Evolutionary conservation across 345 rosid species (phyloP), one percentile per base, ranked within the genome.

Genomic region (Aquilaria malaccensis): DNA sequence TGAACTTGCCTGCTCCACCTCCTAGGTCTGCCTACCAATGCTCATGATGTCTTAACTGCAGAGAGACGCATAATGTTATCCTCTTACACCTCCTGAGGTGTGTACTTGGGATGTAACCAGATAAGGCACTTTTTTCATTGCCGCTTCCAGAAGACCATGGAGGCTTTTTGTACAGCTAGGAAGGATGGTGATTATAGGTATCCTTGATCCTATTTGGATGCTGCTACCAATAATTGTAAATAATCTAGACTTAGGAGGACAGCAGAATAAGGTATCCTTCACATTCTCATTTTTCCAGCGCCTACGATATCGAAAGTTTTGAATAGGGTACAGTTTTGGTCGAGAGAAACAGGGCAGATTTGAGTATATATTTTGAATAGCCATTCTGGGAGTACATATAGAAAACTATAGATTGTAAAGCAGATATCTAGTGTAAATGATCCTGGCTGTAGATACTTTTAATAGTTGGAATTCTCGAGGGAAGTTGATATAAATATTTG

Each of bases 61-160:
- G 99, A 89, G 74, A 78, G 86, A 73, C 92, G 95, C 67, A 84
- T 87, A 55, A 88, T 84, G 51, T 70, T 88, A 61, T 65, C 90
- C 55, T 81, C 90, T 3, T 63, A 56, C 59, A 61, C 74, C 46
- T 51, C 79, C 29, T 61, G 69, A 68, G 59, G 54, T 29, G 45
- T 15, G 14, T 15, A 13, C 12, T 41, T 13, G 29, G 22, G 37
- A 58, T 11, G 50, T 30, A 61, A 59, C 45, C 45, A 33, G 30
- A 10, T 31, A 49, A 51, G 71, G 60, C 50, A 46, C 53, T 37
- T 61, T 73, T 62, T 67, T 37, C 55, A 50, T 50, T 54, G 62
- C 60, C 11, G 46, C 61, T 32, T 31, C 52, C 32, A 51, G n/a
- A 53, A 32, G 58, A 62, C 69, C 52, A 60, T 43, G 53, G 10